These are phyloP conservation scores for Prototheca cutis DNA, from an alignment of 163 green algal species.

Conservation along the genomic window DNA sequence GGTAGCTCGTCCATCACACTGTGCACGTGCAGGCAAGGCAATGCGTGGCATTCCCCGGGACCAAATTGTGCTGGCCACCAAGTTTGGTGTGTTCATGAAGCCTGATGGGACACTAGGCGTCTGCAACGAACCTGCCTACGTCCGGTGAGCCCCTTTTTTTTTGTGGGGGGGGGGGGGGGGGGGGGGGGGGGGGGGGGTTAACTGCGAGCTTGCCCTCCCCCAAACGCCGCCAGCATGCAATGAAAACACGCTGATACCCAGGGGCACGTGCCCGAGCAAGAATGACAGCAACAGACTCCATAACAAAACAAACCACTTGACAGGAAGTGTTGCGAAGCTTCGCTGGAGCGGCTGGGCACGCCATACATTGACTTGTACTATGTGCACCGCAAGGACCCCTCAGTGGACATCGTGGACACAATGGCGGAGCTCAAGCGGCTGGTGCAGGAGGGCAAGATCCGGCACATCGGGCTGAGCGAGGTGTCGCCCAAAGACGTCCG, in stretches of 20 bases:
- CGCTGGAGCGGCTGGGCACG: slow-evolving; percentile 27
- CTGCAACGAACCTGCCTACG: no score
- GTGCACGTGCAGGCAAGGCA: slow-evolving; percentile 27
- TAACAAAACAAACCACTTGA: no score
- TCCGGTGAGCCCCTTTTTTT: no score
- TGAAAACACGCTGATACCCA: no score
- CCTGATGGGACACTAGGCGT: no score
- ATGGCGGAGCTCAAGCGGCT: slow-evolving; percentile 35
- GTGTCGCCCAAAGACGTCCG: slow-evolving; percentile 35
- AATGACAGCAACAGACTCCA: no score
- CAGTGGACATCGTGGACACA: slow-evolving; percentile 42
- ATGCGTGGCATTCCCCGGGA: slow-evolving; percentile 20
- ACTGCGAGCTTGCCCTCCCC: no score
- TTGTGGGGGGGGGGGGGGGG: no score
- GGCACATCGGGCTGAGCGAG: slow-evolving; percentile 50
- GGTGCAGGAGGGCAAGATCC: slow-evolving; percentile 51
- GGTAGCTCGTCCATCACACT: no score
- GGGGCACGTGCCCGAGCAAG: no score
- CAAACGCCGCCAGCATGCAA: no score
- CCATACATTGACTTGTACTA: slow-evolving; percentile 43
- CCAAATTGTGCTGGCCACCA: slow-evolving; percentile 32
- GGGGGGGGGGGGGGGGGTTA: no score
- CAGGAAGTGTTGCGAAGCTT: slow-evolving; percentile 25
- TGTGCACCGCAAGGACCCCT: slow-evolving; percentile 40
- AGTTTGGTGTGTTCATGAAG: slow-evolving; percentile 30